Conservation (phyloP, 768 basidiomycete genomes). For the Mycena olivaceomarginata region DNA sequence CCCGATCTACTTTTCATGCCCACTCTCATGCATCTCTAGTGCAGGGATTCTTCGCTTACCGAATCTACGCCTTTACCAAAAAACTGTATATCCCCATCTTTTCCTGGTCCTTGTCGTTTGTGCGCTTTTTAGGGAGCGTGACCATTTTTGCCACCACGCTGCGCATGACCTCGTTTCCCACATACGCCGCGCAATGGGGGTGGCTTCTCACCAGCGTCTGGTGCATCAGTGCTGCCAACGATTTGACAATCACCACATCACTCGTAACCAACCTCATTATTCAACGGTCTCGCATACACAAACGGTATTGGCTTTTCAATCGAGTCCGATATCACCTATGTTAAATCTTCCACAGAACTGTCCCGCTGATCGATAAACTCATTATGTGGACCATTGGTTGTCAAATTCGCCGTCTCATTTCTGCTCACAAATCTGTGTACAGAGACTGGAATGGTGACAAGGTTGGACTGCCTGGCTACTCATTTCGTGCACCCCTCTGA, state of each 20-base stretch:
- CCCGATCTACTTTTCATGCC: no score
- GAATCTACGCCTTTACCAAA: not conserved
- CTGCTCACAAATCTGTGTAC: no score
- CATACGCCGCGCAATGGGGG: not conserved
- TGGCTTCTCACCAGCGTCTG: not conserved
- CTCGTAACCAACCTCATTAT: not conserved
- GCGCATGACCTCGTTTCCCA: not conserved
- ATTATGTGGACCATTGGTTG: no score
- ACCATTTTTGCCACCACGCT: not conserved
- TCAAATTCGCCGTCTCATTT: no score
- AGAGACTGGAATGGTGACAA: no score
- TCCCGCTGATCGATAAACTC: no score
- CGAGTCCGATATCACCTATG: no score
- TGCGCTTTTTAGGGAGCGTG: not conserved
- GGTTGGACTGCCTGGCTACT: no score
- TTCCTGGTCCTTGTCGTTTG: not conserved
- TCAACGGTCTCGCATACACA: not conserved
- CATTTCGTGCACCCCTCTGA: no score
- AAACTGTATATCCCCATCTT: not conserved
- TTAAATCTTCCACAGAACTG: no score
- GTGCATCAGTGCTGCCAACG: not conserved
- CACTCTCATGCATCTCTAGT: not conserved
- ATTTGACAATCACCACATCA: not conserved
- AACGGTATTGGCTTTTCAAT: not conserved
- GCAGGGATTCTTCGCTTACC: not conserved